Evolutionary conservation across 768 basidiomycete species (phyloP).

Genomic region (Hericium coralloides): DNA sequence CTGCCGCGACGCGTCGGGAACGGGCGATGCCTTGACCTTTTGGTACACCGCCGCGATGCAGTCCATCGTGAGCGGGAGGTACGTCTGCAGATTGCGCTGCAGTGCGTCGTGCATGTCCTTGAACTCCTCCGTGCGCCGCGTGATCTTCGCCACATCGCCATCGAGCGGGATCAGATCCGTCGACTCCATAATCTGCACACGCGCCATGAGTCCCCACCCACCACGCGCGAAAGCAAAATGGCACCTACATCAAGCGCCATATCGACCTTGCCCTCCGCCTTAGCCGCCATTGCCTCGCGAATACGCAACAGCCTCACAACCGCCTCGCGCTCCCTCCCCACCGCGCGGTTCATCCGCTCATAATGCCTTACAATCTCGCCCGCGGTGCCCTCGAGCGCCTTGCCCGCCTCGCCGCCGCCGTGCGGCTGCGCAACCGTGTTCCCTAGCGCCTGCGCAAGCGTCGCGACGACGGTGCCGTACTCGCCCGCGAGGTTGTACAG

Average conservation of each 20-base stretch:
- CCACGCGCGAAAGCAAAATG: not conserved
- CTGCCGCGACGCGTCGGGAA: constrained; percentile 69
- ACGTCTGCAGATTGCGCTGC: constrained; percentile 82
- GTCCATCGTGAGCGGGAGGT: constrained; percentile 90
- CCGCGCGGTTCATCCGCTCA: constrained; percentile 64
- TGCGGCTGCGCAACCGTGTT: constrained; percentile 64
- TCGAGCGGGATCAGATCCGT: constrained; percentile 82
- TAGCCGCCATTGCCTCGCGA: constrained; percentile 72
- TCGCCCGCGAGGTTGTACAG: constrained; percentile 93
- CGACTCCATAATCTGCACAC: constrained; percentile 72
- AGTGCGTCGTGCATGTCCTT: constrained; percentile 78
- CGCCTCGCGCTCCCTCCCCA: constrained; percentile 65
- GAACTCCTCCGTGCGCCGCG: constrained; percentile 82
- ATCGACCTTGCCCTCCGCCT: constrained; percentile 64
- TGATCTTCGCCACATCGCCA: constrained; percentile 78
- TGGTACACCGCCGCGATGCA: constrained; percentile 77
- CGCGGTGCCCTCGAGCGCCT: constrained; percentile 64
- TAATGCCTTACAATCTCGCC: constrained; percentile 73
- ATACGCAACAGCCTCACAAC: constrained; percentile 70
- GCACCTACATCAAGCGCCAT: constrained; percentile 68
- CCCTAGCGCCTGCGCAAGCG: constrained; percentile 82
- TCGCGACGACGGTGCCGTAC: constrained; percentile 78
- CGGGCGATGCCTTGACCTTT: constrained; percentile 58
- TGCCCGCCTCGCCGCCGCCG: constrained; percentile 51
- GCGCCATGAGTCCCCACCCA: not conserved